Base-by-base conservation (phyloP, 148 eudicot genomes). In the Simmondsia chinensis region DNA sequence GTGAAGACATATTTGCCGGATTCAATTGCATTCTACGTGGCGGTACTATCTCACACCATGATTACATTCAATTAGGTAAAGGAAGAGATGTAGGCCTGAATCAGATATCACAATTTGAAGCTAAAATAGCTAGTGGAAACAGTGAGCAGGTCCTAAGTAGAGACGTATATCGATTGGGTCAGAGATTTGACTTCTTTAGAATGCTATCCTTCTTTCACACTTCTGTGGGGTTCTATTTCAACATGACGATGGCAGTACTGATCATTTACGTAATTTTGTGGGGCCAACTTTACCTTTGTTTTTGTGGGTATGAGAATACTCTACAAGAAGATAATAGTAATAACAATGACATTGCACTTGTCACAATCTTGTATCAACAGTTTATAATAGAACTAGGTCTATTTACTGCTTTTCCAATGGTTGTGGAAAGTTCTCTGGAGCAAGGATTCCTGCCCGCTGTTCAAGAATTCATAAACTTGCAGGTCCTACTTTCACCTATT, bases 1-100 rank as follows among this genome's bases (percentile, higher is more conserved):
- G 88, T 61, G 96, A 87, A 58, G 96, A 87, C 48, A 87, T 87
- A 57, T 87, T 83, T 72, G 96, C 96, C 31, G 96, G 96, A 13
- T 83, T 87, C 70, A 87, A 87, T 56, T 87, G 94, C 68, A 87
- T 89, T 6, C 40, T 87, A 35, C 57, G 94, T 34, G 96, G 89
- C 20, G 96, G 96, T 9, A 87, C 83, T 68, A 80, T 87, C 54
- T 79, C 96, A 26, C 94, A 83, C 59, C 95, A 84, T 43, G 95
- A 84, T 50, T 84, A 84, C 70, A 80, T 84, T 37, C 95, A 84
- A 57, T 88, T 83, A 15, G 96, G 96, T 38, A 87, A 87, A 61
- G 96, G 96, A 53, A 77, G 96, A 44, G 96, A 87, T 63, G 96
- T 87, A 42, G 96, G 96, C 9, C 53, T 87, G 52, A 87, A 87